Conservation (phyloP, 2,329 filamentous ascomycete genomes). For the Hortaea sp. region DNA sequence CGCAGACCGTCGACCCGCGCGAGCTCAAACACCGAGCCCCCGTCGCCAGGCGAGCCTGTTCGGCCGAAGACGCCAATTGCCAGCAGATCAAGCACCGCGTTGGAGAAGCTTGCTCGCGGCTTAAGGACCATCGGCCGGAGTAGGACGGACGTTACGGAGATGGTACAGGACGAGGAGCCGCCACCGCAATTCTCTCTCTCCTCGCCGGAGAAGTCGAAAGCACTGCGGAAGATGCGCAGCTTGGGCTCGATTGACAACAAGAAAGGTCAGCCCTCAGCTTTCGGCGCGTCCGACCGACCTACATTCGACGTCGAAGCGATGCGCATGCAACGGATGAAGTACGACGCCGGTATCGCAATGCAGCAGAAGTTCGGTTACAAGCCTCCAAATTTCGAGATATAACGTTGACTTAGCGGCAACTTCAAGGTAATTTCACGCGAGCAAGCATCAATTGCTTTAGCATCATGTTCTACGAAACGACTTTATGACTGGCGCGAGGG, state of each 20-base stretch:
- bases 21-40: constrained; percentile 5
- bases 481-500: no score
- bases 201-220: constrained; percentile 14
- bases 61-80: constrained; percentile 26
- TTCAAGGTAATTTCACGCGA: no score
- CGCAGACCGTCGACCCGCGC: constrained; percentile 12
- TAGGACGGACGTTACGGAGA: constrained; percentile 41
- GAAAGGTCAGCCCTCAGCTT: constrained; percentile 16
- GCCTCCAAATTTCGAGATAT: background rate
- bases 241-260: constrained; percentile 23
- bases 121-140: constrained; percentile 49
- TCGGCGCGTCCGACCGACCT: constrained; percentile 22
- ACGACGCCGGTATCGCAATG: constrained; percentile 28
- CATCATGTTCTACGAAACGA: no score
- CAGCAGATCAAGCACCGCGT: constrained; percentile 35
- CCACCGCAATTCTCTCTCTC: constrained; percentile 3
- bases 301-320: constrained; percentile 41
- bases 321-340: constrained; percentile 36
- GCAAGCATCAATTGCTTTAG: no score
- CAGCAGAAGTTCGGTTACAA: constrained; percentile 3
- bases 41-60: constrained; percentile 11
- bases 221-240: constrained; percentile 28
- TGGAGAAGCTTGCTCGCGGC: constrained; percentile 51
- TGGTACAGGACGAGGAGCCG: constrained; percentile 20
- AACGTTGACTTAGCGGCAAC: background rate